phyloP scores from a whole-genome alignment of 805 yeast species.

The Sugiyamaella boreocaroliniensis region DNA sequence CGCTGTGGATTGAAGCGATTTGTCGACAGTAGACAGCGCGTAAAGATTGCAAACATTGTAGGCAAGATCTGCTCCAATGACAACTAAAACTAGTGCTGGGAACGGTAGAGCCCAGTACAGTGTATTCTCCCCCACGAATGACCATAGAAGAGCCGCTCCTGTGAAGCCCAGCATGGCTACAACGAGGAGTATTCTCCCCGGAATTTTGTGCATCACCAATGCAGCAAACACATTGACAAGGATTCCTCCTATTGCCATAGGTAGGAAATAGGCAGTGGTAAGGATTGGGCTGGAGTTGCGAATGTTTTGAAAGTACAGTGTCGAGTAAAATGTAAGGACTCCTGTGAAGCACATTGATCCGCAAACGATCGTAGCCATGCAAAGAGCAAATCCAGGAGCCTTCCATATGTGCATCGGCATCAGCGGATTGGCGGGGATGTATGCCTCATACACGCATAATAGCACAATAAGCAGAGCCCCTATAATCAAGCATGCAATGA shows the following conservation, averaged over 20 bases:
- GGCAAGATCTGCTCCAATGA: constrained; percentile 43
- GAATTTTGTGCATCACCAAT: constrained; percentile 38
- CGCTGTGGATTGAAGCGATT: constrained; percentile 39
- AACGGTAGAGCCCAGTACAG: constrained; percentile 43
- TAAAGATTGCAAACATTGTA: constrained; percentile 42
- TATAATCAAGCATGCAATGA: constrained; percentile 38
- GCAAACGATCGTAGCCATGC: constrained; percentile 34
- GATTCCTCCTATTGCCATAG: constrained; percentile 39
- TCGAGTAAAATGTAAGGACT: constrained; percentile 34
- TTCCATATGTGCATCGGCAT: constrained; percentile 43
- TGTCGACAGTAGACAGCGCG: constrained; percentile 37
- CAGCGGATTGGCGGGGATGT: constrained; percentile 38
- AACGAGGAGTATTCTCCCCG: constrained; percentile 36
- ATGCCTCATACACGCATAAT: constrained; percentile 36
- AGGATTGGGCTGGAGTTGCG: constrained; percentile 35
- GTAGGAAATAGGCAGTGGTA: constrained; percentile 39
- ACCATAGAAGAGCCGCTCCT: constrained; percentile 38
- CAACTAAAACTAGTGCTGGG: constrained; percentile 36
- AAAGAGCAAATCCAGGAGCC: constrained; percentile 34
- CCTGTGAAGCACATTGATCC: constrained; percentile 41
- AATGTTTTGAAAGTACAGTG: constrained; percentile 40
- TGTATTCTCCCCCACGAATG: constrained; percentile 31
- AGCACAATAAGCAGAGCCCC: constrained; percentile 33
- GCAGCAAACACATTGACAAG: constrained; percentile 41
- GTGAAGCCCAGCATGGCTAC: constrained; percentile 34